Evolutionary conservation across 176 grass and related monocot species (phyloP).

Genomic region (Paspalum vaginatum): DNA sequence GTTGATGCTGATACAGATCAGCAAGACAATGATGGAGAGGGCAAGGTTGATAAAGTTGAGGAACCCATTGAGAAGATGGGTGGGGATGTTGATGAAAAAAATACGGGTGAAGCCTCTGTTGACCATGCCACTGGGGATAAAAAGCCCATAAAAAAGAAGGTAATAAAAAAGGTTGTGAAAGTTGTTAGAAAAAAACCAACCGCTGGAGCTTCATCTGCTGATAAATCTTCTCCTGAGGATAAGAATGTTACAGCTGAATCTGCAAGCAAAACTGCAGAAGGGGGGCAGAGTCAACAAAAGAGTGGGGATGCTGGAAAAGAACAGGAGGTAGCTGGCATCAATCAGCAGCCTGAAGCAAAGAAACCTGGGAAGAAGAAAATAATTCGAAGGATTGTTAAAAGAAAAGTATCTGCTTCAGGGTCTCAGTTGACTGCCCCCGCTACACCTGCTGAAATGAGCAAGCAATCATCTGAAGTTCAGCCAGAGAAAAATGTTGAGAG

Average conservation of each 20-base stretch:
- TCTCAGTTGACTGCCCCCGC: conserved; percentile 38
- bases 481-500: conserved; percentile 55
- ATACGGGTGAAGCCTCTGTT: conserved; percentile 36
- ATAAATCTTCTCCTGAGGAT: conserved; percentile 53
- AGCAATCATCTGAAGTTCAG: conserved; percentile 46
- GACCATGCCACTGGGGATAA: conserved; percentile 49
- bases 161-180: conserved; percentile 93
- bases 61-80: conserved; percentile 38
- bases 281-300: conserved; percentile 33
- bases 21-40: conserved; percentile 40
- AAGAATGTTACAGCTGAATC: conserved; percentile 51
- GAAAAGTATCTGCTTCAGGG: conserved; percentile 58
- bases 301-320: conserved; percentile 47
- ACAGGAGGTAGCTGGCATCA: conserved; percentile 8
- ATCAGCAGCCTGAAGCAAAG: conserved; percentile 55
- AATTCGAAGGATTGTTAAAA: conserved; percentile 90
- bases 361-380: conserved; percentile 85
- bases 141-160: conserved; percentile 84
- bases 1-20: conserved; percentile 34
- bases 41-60: conserved; percentile 38
- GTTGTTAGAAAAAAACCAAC: conserved; percentile 56
- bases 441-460: conserved; percentile 54
- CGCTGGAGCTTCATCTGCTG: conserved; percentile 39
- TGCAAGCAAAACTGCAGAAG: conserved; percentile 43
- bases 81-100: conserved; percentile 43